Base-by-base conservation (phyloP, 2,329 filamentous ascomycete genomes). In the Phialophora macrospora region DNA sequence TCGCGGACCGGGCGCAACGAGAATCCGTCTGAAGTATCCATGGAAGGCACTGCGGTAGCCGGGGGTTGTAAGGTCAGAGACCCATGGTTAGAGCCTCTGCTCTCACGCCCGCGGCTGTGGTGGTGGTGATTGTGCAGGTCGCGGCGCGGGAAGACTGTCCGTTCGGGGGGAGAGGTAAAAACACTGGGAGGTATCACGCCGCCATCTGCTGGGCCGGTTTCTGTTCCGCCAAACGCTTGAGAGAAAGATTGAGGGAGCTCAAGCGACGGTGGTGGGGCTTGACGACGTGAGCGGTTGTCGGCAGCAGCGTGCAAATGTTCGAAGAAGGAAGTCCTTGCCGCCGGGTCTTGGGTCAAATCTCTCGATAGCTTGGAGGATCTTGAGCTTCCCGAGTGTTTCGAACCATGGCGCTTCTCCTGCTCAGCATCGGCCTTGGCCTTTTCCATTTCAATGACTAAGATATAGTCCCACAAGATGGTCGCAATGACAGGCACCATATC, bases 401-500 rank as follows among this genome's bases (percentile, higher is more conserved):
- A 68, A 63, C 75, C 76, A 49, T 79, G 73, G 32, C 79, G 77
- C 38, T 74, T 72, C 52, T 84, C 82, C 72, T 87, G 84, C 74
- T 96, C 95, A 62, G 87, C 85, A 75, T 97, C 93, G 32, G 89
- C 89, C 80, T 92, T 91, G 76, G 95, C 92, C 68, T 92, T 90
- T 76, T 91, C 92, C 78, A 93, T 94, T 73, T 98, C 94, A 70
- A 97, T 89, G 66, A 97, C 92, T 76, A 96, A 93, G 81, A 97
- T 94, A 80, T 99, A 99, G 79, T 98, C 98, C 80, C 97, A 93
- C 67, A 99, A 87, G 61, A 99, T 97, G 55, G 95, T 98, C 62
- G 95, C 95, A 74, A 99, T 97, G 73, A 99, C 95, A 1, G 95
- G 95, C 3, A 99, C 95, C 91, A 99, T 97, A 79, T 99, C 95